Evolutionary conservation across 208 protist genomes (phyloP).

Genomic region (Trypanosoma conorhini): DNA sequence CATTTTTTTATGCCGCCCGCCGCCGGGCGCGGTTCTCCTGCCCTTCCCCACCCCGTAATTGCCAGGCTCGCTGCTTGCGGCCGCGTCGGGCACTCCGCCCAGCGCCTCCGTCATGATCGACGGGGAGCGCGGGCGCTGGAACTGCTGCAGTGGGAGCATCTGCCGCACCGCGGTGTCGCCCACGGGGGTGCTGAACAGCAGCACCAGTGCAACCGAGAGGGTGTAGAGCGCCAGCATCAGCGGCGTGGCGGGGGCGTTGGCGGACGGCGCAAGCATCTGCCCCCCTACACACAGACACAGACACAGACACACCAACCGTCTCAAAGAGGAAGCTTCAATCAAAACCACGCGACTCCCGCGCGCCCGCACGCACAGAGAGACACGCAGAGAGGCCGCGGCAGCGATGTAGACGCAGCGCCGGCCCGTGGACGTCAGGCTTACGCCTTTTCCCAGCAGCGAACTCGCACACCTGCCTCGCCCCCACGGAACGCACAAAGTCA

Average conservation of each 20-base stretch:
- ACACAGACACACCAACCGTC: neutral
- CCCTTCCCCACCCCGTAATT: neutral
- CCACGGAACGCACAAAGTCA: no score
- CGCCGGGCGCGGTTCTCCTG: neutral
- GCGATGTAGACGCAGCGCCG: neutral
- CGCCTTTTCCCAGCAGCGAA: no score
- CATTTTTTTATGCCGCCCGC: neutral
- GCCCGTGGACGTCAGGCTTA: no score
- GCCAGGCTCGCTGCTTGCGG: neutral
- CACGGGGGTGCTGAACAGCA: constrained; percentile 1
- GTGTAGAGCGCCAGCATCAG: constrained; percentile 2
- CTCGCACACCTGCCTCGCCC: no score
- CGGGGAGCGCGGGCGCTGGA: neutral
- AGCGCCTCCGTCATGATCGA: neutral
- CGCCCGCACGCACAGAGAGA: constrained; percentile 2
- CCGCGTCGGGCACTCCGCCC: neutral
- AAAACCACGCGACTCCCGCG: neutral
- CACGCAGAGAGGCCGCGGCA: neutral
- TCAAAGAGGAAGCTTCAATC: neutral
- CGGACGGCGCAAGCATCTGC: constrained; percentile 20
- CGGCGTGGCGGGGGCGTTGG: neutral
- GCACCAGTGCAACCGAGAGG: neutral
- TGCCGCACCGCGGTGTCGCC: neutral
- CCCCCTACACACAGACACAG: constrained; percentile 6
- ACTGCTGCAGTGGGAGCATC: constrained; percentile 15